phyloP scores from a whole-genome alignment of 345 rosid genomes.

The Camelina hispida region DNA sequence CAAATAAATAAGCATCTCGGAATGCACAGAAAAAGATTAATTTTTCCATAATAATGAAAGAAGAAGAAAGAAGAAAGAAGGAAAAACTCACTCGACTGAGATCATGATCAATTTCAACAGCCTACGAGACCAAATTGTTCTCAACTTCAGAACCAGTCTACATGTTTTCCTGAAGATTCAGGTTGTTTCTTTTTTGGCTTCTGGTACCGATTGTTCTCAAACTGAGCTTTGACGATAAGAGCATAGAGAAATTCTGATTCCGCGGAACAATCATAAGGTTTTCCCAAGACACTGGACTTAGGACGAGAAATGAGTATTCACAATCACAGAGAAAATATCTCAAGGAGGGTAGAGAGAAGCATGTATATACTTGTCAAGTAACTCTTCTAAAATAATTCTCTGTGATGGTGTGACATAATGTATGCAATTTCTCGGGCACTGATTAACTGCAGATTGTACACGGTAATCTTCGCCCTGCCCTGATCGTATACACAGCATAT shows the following conservation, averaged over 20 bases:
- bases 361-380: slow-evolving; percentile 65
- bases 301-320: slow-evolving; percentile 12
- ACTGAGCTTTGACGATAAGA: slow-evolving; percentile 74
- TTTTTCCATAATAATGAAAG: too few species aligned
- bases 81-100: too few species aligned
- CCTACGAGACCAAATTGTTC: too few species aligned
- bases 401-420: slow-evolving; percentile 89
- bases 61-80: too few species aligned
- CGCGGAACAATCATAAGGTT: slow-evolving; percentile 75
- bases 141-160: slow-evolving; percentile 73
- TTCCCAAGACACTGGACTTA: slow-evolving; percentile 59
- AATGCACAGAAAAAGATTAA: too few species aligned
- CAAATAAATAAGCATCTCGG: too few species aligned
- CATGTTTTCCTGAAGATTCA: slow-evolving; percentile 61
- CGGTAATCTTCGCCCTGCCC: slow-evolving; percentile 75
- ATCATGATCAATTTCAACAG: too few species aligned
- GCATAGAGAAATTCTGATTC: slow-evolving; percentile 67
- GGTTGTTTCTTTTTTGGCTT: slow-evolving; percentile 80
- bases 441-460: slow-evolving; percentile 80
- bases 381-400: slow-evolving; percentile 77
- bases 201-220: slow-evolving; percentile 75
- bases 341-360: slow-evolving; percentile 16
- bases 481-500: slow-evolving; percentile 36
- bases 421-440: slow-evolving; percentile 89
- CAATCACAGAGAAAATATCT: slow-evolving; percentile 1